Evolutionary conservation across 2,329 filamentous ascomycete genomes (phyloP).

Genomic region (Cytospora paraplurivora): DNA sequence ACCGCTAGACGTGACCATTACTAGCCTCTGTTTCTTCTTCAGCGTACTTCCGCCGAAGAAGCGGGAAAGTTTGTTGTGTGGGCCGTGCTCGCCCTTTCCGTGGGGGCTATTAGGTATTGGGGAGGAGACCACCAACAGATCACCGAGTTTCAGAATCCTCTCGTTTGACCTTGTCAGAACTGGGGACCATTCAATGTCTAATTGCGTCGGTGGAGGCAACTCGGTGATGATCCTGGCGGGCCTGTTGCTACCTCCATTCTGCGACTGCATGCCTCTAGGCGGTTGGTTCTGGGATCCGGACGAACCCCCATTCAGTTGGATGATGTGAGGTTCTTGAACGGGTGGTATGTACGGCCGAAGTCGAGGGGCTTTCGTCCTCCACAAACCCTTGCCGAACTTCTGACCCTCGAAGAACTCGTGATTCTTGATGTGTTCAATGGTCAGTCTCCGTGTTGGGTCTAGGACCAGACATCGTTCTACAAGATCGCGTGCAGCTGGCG

Average conservation of each 20-base stretch:
- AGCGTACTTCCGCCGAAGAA: slow-evolving; percentile 91
- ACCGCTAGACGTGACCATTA: slow-evolving; percentile 92
- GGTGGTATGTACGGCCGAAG: slow-evolving; percentile 82
- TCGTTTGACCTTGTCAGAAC: slow-evolving; percentile 90
- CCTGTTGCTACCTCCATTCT: slow-evolving; percentile 51
- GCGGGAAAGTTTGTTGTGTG: slow-evolving; percentile 87
- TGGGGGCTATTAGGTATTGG: slow-evolving; percentile 75
- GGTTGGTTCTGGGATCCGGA: slow-evolving; percentile 36
- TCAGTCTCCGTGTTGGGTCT: slow-evolving; percentile 80
- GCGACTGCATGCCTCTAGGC: slow-evolving; percentile 40
- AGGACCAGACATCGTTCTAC: slow-evolving; percentile 88
- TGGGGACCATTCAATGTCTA: slow-evolving; percentile 98
- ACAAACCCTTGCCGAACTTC: slow-evolving; percentile 78
- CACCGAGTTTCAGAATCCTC: slow-evolving; percentile 90
- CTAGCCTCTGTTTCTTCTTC: slow-evolving; percentile 89
- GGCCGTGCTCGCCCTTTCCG: slow-evolving; percentile 65
- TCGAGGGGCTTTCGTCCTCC: slow-evolving; percentile 87
- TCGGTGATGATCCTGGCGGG: slow-evolving; percentile 89
- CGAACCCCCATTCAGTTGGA: slow-evolving; percentile 67
- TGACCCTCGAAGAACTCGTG: slow-evolving; percentile 94
- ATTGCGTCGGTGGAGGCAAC: slow-evolving; percentile 89
- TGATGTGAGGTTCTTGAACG: slow-evolving; percentile 70
- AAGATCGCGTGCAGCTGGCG: slow-evolving; percentile 80
- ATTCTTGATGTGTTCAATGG: slow-evolving; percentile 94
- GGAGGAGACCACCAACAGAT: slow-evolving; percentile 80